These are phyloP conservation scores for Tremellales sp. DNA, from an alignment of 1,284 basidiomycete species.

Conservation along the genomic window DNA sequence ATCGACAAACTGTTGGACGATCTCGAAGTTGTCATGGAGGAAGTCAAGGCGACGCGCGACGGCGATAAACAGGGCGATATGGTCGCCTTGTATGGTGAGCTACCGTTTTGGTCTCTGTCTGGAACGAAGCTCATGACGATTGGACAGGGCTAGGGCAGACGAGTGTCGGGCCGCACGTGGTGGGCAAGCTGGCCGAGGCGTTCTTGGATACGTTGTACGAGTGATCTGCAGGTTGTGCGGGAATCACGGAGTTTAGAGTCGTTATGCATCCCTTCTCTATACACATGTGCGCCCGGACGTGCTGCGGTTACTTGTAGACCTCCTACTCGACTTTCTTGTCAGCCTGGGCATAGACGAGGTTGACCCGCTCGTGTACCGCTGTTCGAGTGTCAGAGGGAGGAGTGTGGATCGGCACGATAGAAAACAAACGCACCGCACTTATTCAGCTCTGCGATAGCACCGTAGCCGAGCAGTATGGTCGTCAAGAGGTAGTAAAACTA, in stretches of 20 bases:
- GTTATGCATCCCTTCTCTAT: not conserved
- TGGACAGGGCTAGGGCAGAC: slow-evolving; percentile 77
- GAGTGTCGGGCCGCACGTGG: slow-evolving; percentile 80
- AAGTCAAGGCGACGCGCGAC: slow-evolving; percentile 68
- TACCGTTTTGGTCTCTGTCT: not conserved
- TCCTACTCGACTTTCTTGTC: too few relatives aligned
- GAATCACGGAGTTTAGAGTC: slow-evolving; percentile 10
- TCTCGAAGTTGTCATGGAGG: slow-evolving; percentile 63
- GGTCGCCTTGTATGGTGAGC: slow-evolving; percentile 81
- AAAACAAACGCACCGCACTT: too few relatives aligned
- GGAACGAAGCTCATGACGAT: slow-evolving; percentile 4
- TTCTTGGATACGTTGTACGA: slow-evolving; percentile 82
- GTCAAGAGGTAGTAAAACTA: slow-evolving; percentile 5
- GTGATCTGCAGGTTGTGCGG: slow-evolving; percentile 32
- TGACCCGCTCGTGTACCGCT: too few relatives aligned
- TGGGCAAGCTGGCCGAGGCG: slow-evolving; percentile 73
- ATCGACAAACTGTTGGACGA: slow-evolving; percentile 57
- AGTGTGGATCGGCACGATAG: too few relatives aligned
- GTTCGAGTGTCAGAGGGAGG: too few relatives aligned
- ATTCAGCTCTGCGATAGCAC: too few relatives aligned
- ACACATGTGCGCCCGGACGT: not conserved
- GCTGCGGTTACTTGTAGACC: too few relatives aligned
- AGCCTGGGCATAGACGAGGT: too few relatives aligned
- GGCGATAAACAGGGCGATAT: slow-evolving; percentile 61
- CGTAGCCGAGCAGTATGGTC: too few relatives aligned